Evolutionary conservation across 805 yeast genomes (phyloP), one percentile per base, ranked within the genome.

Genomic region (Vanderwaltozyma yarrowii): DNA sequence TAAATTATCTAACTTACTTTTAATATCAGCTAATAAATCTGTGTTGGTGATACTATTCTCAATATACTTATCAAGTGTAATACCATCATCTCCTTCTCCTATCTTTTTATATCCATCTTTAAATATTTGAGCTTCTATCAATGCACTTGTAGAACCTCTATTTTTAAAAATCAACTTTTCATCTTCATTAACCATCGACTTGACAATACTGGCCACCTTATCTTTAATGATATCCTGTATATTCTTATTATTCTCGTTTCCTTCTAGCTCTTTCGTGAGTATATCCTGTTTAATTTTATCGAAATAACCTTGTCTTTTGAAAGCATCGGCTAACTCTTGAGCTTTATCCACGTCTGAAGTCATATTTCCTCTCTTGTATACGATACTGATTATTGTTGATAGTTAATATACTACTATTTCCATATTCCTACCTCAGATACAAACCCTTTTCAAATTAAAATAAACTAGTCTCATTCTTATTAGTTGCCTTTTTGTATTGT

Each of bases 141-240:
- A 38, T 1, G 62, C 60, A 32, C 58, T 56, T 0, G 62, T 55
- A 0, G 62, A 49, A 2, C 61, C 62, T 39, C 62, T 44, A 36
- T 58, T 58, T 32, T 55, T 61, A 39, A 54, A 56, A 8, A 60
- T 39, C 8, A 61, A 39, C 18, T 54, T 45, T 33, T 54, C 58
- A 43, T 60, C 58, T 15, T 53, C 45, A 3, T 38, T 30, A 2
- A 61, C 58, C 52, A 55, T 52, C 10, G 43, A 43, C 23, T 42
- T 47, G 2, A 58, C 63, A 3, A 47, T 30, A n/a, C 39, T 33
- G 2, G 44, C 40, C 1, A 57, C 56, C 19, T 46, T 43, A 7
- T 39, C 31, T 36, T 45, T 46, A n/a, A 58, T 44, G 20, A 44
- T 16, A 18, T 52, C 46, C 29, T 47, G 49, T 1, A 34, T 15